Percentiles rank a stretch among this genome's conserved stretches.
Evolutionary conservation across 1,284 basidiomycete species (phyloP).

Genomic region (Takashimella tepidaria): DNA sequence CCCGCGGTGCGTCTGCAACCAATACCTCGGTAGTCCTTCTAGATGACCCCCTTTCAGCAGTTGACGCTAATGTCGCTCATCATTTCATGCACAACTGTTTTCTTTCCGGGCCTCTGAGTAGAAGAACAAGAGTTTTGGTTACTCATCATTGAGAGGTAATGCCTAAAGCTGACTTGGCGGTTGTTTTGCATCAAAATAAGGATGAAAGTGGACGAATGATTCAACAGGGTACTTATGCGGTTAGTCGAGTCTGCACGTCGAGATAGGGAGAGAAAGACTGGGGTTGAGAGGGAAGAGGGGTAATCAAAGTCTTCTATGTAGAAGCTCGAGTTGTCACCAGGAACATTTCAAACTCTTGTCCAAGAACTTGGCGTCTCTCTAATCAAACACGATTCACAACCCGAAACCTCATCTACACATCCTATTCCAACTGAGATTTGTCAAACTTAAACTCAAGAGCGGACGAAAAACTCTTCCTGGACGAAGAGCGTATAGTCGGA

Average conservation of each 20-base stretch:
- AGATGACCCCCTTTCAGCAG: conserved; percentile 53
- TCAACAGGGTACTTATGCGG: conserved; percentile 35
- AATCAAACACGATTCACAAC: too few species aligned
- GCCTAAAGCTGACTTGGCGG: conserved; percentile 43
- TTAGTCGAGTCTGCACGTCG: conserved; percentile 1
- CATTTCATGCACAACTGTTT: conserved; percentile 55
- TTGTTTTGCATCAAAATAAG: conserved; percentile 24
- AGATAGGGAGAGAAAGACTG: too few species aligned
- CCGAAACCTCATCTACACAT: too few species aligned
- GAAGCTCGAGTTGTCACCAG: background rate
- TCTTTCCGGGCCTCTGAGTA: conserved; percentile 56
- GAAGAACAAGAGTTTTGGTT: conserved; percentile 63
- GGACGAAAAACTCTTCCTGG: conserved; percentile 12
- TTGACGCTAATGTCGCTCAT: conserved; percentile 5
- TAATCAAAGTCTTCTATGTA: too few species aligned
- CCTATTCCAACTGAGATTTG: too few species aligned
- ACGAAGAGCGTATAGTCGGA: conserved; percentile 36
- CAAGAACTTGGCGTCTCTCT: conserved; percentile 10
- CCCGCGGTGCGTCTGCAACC: conserved; percentile 67
- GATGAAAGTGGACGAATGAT: conserved; percentile 19
- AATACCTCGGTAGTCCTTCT: conserved; percentile 55
- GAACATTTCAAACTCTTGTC: conserved; percentile 8
- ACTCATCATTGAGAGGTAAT: conserved; percentile 67
- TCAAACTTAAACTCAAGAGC: too few species aligned
- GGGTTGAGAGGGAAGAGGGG: too few species aligned